Percentiles rank a stretch among this genome's conserved stretches.
phyloP scores from a whole-genome alignment of 1,284 basidiomycete genomes.

The Coniferiporia weirii region DNA sequence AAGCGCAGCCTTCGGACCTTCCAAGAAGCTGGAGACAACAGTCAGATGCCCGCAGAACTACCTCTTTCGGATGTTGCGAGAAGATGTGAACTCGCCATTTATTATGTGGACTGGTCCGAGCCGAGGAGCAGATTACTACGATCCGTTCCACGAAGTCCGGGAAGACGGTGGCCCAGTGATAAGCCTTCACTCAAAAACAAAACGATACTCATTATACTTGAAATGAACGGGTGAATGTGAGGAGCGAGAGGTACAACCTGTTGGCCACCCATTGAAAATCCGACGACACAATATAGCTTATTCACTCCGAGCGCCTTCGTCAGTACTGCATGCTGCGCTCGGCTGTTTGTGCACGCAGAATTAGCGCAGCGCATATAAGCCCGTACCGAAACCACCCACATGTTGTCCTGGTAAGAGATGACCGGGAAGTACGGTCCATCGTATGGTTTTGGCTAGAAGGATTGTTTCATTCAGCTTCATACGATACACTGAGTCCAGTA shows the following conservation, averaged over 20 bases:
- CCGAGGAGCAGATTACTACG: constrained; percentile 33
- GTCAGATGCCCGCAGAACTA: background rate
- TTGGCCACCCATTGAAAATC: constrained; percentile 62
- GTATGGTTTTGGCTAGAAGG: constrained; percentile 32
- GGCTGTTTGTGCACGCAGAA: constrained; percentile 29
- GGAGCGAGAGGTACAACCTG: constrained; percentile 34
- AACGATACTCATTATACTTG: background rate
- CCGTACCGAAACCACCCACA: constrained; percentile 31
- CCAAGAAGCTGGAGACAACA: constrained; percentile 29
- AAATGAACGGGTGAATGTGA: background rate
- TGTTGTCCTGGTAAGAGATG: constrained; percentile 50
- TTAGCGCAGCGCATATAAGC: background rate
- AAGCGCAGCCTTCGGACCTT: constrained; percentile 35
- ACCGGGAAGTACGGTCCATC: constrained; percentile 39
- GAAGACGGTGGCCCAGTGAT: constrained; percentile 32
- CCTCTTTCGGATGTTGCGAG: background rate
- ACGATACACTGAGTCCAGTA: background rate
- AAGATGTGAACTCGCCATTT: constrained; percentile 26
- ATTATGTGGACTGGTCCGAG: constrained; percentile 36
- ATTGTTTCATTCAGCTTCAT: background rate
- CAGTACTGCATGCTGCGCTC: constrained; percentile 51
- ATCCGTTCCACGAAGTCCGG: constrained; percentile 35
- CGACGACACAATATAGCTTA: constrained; percentile 46
- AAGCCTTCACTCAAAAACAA: constrained; percentile 23
- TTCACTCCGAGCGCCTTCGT: constrained; percentile 43